These are phyloP conservation scores for Bertia moriformis DNA, from an alignment of 2,329 filamentous ascomycete species.

Conservation along the genomic window DNA sequence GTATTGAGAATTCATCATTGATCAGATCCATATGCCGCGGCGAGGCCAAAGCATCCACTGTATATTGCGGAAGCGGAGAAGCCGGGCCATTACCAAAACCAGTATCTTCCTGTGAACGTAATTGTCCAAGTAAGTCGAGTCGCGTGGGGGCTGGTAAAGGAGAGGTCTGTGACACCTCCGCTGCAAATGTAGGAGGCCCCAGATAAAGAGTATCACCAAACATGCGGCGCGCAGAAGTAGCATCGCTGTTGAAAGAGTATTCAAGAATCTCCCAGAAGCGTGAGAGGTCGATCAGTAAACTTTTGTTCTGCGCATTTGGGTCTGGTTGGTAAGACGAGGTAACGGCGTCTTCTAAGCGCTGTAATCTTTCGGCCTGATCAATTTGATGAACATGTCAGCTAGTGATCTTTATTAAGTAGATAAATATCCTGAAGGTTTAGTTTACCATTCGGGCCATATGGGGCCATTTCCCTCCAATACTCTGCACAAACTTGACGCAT, in stretches of 20 bases:
- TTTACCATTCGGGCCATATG: neutral
- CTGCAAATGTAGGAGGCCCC: neutral
- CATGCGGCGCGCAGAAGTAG: neutral
- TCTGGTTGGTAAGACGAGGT: neutral
- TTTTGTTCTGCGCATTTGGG: neutral
- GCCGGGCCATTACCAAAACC: neutral
- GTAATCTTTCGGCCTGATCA: neutral
- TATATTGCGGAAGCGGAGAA: neutral
- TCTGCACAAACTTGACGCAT: neutral
- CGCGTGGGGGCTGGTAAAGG: neutral
- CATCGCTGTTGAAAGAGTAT: neutral
- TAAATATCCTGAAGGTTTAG: neutral
- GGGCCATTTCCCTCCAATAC: neutral
- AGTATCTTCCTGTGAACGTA: neutral
- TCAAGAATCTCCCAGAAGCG: slow-evolving; percentile 1
- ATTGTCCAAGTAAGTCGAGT: no score
- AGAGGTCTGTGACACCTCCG: neutral
- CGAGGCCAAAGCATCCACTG: neutral
- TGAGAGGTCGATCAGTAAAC: neutral
- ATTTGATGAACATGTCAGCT: neutral
- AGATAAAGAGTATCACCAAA: neutral
- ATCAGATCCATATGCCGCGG: neutral
- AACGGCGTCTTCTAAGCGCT: neutral
- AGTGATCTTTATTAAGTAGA: neutral
- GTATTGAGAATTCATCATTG: neutral